Base-by-base conservation (phyloP, 208 protist species). In the Acanthamoeba polyphaga region DNA sequence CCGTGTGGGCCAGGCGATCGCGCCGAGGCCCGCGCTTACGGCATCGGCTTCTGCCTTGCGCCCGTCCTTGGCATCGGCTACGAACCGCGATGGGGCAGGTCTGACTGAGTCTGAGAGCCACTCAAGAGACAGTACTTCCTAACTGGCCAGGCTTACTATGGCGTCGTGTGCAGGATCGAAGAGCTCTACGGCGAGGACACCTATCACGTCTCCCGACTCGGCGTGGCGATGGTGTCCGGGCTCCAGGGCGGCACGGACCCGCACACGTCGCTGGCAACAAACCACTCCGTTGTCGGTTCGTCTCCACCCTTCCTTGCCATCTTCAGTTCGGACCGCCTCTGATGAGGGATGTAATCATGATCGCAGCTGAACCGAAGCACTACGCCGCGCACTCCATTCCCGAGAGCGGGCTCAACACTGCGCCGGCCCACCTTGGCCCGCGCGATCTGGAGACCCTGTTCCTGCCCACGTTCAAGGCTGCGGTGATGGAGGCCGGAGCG, bases 391-490 rank as follows among this genome's bases (percentile, higher is more conserved):
- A 80, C 38, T 80, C 72, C 19, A 24, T 2, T 0, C 72, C 72
- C 9, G 72, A 80, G 38, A 80, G 72, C 38, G 72, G 72, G 10
- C 72, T 80, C 38, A 80, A 80, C 10, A 80, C 72, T 6, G 72
- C 72, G 29, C 72, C 72, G 72, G 72, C 72, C 29, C 72, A 80
- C 19, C 3, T 80, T 1, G 72, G 72, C 0, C n/a, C 0, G 1
- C 29, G 72, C 13, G 72, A 80, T 19, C 34, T 80, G 15, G 72
- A 80, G 32, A 80, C 72, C 5, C 0, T 80, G 0, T 80, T 80
- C 72, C 72, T 80, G 24, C 72, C 72, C 38, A 80, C 72, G 15
- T 80, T 80, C 72, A 80, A 80, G 32, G 72, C 72, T 2, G 72
- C 72, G 2, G 34, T 80, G 4, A 80, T 51, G 72, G 72, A 80